Evolutionary conservation across 306 rosid genomes (phyloP).

Genomic region (Dryas octopetala): DNA sequence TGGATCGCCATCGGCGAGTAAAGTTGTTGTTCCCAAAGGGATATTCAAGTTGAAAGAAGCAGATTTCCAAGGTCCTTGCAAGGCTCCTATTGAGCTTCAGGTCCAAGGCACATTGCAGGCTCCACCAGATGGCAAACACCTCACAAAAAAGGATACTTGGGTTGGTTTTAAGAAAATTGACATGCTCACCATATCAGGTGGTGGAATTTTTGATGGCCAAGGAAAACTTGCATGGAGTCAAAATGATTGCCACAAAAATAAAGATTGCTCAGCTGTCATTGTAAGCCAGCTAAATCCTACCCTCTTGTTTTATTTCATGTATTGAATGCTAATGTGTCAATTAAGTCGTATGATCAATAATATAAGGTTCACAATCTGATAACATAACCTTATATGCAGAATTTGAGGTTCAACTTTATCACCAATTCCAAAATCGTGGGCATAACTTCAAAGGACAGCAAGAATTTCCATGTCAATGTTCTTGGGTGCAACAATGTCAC

Average conservation of each 20-base stretch:
- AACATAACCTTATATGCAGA: too few species aligned
- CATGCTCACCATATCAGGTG: slow-evolving; percentile 31
- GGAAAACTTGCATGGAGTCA: slow-evolving; percentile 36
- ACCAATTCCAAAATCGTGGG: background rate
- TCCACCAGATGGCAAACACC: slow-evolving; percentile 1
- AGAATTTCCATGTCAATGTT: slow-evolving; percentile 40
- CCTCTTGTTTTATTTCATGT: too few species aligned
- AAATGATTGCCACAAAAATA: slow-evolving; percentile 19
- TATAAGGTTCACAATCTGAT: too few species aligned
- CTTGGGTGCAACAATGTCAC: slow-evolving; percentile 29
- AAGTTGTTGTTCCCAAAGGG: slow-evolving; percentile 28
- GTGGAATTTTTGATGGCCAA: slow-evolving; percentile 45
- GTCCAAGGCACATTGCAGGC: slow-evolving; percentile 37
- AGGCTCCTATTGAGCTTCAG: slow-evolving; percentile 39
- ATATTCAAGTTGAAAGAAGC: slow-evolving; percentile 13
- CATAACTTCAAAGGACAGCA: slow-evolving; percentile 38
- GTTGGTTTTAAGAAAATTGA: slow-evolving; percentile 26
- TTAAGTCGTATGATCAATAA: too few species aligned
- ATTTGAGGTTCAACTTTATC: too few species aligned
- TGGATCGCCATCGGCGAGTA: slow-evolving; percentile 20
- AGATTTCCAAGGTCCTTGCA: slow-evolving; percentile 41
- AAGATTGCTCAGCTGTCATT: background rate
- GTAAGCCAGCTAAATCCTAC: too few species aligned
- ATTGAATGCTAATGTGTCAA: too few species aligned
- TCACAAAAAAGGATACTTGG: slow-evolving; percentile 27